These are phyloP conservation scores for Erodium chrysanthum DNA, from an alignment of 441 rosid genomes.

Conservation along the genomic window DNA sequence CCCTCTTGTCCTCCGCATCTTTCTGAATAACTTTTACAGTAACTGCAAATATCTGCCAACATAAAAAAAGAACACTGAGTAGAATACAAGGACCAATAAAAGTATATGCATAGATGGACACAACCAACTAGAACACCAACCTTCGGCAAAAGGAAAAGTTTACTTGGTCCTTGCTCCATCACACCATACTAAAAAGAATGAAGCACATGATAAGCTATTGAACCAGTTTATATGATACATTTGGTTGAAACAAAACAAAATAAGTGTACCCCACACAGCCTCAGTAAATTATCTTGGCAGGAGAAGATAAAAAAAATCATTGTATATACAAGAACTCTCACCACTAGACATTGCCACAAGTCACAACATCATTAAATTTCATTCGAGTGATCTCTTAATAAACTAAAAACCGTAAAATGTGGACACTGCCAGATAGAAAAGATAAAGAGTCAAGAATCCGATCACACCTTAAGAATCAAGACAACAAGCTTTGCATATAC, in stretches of 20 bases:
- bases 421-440: neutral
- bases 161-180: constrained; percentile 22
- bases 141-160: constrained; percentile 20
- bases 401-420: neutral
- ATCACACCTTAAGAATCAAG: constrained; percentile 21
- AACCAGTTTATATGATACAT: neutral
- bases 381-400: neutral
- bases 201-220: constrained; percentile 3
- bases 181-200: constrained; percentile 17
- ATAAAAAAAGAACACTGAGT: constrained; percentile 2
- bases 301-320: neutral
- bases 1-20: constrained; percentile 24
- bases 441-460: neutral
- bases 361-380: neutral
- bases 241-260: neutral
- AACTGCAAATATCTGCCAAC: constrained; percentile 20
- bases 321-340: neutral
- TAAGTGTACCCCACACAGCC: neutral
- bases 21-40: constrained; percentile 22
- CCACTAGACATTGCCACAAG: neutral
- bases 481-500: constrained; percentile 26
- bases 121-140: constrained; percentile 14
- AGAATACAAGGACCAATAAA: neutral
- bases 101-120: neutral
- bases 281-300: neutral